Percentiles rank a stretch among this genome's conserved stretches.
phyloP scores from a whole-genome alignment of 371 early-diverging fungal genomes.

The Lichtheimia ornata region DNA sequence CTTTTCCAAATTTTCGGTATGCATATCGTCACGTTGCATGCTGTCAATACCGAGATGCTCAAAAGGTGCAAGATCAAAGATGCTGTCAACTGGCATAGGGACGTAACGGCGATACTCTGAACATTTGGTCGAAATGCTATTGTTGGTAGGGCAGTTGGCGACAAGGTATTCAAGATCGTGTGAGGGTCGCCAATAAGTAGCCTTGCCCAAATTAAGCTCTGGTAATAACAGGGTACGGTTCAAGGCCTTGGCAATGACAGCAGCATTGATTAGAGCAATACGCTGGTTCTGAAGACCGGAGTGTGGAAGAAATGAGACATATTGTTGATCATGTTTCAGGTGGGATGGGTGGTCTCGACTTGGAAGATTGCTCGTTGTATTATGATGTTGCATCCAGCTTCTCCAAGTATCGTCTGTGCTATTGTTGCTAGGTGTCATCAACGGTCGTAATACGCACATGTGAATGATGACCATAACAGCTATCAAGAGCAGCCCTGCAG shows the following conservation, averaged over 20 bases:
- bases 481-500: too few species aligned
- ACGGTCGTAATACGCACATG: too few species aligned
- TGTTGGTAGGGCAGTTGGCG: slow-evolving; percentile 15
- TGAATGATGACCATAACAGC: too few species aligned
- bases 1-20: slow-evolving; percentile 18
- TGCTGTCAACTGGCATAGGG: slow-evolving; percentile 33
- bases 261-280: slow-evolving; percentile 55
- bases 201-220: slow-evolving; percentile 40
- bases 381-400: too few species aligned
- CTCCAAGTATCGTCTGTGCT: too few species aligned
- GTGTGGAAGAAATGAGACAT: slow-evolving; percentile 59
- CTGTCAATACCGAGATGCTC: slow-evolving; percentile 17
- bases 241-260: slow-evolving; percentile 54
- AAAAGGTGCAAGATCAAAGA: slow-evolving; percentile 34
- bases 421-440: too few species aligned
- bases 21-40: slow-evolving; percentile 26
- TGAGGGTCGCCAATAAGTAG: slow-evolving; percentile 33
- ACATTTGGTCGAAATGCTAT: slow-evolving; percentile 20
- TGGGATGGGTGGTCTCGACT: not conserved
- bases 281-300: slow-evolving; percentile 65
- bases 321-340: slow-evolving; percentile 22
- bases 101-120: slow-evolving; percentile 42
- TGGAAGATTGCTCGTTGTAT: too few species aligned
- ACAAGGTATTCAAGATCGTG: slow-evolving; percentile 12
- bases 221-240: slow-evolving; percentile 62